A percentile compares a stretch with the other conserved stretches of the same genome.
Evolutionary conservation across 345 rosid species (phyloP).

Genomic region (Syzygium jambos): DNA sequence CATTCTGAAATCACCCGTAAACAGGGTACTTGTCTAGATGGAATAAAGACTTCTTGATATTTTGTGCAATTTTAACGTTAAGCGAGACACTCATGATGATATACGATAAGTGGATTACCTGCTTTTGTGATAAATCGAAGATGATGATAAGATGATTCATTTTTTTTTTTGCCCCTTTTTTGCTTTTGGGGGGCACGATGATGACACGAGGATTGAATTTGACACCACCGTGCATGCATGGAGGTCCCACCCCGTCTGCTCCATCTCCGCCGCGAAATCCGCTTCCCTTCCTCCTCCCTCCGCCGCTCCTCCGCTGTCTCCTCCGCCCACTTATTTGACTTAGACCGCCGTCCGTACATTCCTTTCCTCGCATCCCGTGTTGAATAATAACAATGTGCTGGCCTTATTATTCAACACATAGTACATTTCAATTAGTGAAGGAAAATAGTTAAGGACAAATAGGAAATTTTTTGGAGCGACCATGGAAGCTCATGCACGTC

Average conservation of each 20-base stretch:
- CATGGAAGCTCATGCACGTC: background rate
- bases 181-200: background rate
- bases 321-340: background rate
- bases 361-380: background rate
- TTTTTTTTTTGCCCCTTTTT: background rate
- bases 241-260: background rate
- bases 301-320: background rate
- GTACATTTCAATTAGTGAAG: background rate
- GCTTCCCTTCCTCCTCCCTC: background rate
- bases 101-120: background rate
- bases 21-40: background rate
- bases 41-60: background rate
- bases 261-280: background rate
- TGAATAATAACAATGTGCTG: no score
- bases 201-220: background rate
- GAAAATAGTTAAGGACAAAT: background rate
- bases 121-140: background rate
- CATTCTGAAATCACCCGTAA: background rate
- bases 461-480: background rate
- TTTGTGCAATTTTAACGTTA: background rate
- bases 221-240: background rate
- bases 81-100: background rate
- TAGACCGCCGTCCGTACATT: background rate
- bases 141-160: background rate
- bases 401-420: background rate